Percentiles rank a stretch among this genome's conserved stretches.
Conservation (phyloP, 225 moss, liverwort and hornwort genomes). For the Sphagnum tenellum region DNA sequence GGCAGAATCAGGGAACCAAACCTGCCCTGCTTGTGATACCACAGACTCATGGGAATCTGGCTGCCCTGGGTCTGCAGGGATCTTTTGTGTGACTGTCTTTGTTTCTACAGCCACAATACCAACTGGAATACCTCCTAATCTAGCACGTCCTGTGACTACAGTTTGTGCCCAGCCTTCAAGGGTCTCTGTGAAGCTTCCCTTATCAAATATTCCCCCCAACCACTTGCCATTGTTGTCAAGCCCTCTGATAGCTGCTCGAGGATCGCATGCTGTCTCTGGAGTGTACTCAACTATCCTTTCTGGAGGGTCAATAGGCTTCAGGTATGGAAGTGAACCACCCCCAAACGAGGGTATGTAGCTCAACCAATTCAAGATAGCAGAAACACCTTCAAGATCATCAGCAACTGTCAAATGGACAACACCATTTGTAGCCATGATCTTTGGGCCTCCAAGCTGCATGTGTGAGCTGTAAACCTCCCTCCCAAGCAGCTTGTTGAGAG, state of each 20-base stretch:
- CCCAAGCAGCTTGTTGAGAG: slow-evolving; percentile 81
- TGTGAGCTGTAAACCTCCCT: slow-evolving; percentile 93
- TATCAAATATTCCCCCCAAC: slow-evolving; percentile 89
- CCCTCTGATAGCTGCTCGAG: slow-evolving; percentile 81
- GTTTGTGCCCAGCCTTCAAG: slow-evolving; percentile 98
- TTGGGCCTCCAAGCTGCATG: slow-evolving; percentile 95
- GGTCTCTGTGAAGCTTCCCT: slow-evolving; percentile 80
- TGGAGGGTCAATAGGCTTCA: slow-evolving; percentile 51
- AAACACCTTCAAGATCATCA: slow-evolving; percentile 84
- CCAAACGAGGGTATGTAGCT: slow-evolving; percentile 65
- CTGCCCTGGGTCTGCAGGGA: slow-evolving; percentile 93
- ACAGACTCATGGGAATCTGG: slow-evolving; percentile 82
- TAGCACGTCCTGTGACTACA: slow-evolving; percentile 80
- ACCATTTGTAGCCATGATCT: slow-evolving; percentile 93
- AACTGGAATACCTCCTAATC: slow-evolving; percentile 78
- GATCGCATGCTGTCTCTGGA: slow-evolving; percentile 79
- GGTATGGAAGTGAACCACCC: slow-evolving; percentile 64
- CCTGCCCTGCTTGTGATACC: slow-evolving; percentile 91
- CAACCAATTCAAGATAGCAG: slow-evolving; percentile 76
- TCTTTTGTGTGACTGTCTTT: slow-evolving; percentile 76
- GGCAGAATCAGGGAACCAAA: slow-evolving; percentile 96
- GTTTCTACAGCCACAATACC: slow-evolving; percentile 91
- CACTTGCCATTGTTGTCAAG: slow-evolving; percentile 45
- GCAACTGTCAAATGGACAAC: slow-evolving; percentile 80
- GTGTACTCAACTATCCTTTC: slow-evolving; percentile 58